phyloP scores from a whole-genome alignment of 2,329 filamentous ascomycete species.

The Sphaerostilbella broomeana region DNA sequence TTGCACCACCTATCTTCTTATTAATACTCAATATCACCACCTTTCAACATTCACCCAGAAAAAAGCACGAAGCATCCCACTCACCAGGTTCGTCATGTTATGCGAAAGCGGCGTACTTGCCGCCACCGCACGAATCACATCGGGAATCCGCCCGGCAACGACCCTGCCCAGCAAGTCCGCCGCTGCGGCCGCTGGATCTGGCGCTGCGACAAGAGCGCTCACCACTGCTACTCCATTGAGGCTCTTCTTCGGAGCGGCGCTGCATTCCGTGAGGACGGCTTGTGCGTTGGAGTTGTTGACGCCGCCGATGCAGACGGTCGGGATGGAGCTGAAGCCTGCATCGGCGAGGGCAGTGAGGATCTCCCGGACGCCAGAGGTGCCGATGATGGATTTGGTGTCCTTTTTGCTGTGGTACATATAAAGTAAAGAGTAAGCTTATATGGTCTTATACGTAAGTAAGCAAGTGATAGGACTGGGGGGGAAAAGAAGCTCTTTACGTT shows the following conservation, averaged over 20 bases:
- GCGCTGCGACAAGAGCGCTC: constrained; percentile 74
- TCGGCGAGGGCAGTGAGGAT: constrained; percentile 50
- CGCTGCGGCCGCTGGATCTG: constrained; percentile 59
- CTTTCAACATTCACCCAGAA: background rate
- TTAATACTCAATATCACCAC: background rate
- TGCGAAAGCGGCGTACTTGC: constrained; percentile 68
- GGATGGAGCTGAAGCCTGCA: constrained; percentile 38
- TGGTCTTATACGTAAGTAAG: background rate
- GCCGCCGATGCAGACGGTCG: constrained; percentile 81
- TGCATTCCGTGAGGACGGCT: constrained; percentile 65
- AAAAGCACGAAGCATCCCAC: constrained; percentile 1
- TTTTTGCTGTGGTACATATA: constrained; percentile 55
- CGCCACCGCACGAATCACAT: constrained; percentile 55
- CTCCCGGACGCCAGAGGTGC: constrained; percentile 48
- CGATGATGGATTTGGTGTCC: constrained; percentile 65
- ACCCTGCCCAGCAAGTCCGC: constrained; percentile 42
- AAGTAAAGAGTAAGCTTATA: background rate
- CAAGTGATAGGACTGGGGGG: background rate
- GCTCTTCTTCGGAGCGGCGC: constrained; percentile 40
- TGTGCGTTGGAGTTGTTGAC: constrained; percentile 72
- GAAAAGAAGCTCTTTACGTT: constrained; percentile 50
- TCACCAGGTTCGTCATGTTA: constrained; percentile 90
- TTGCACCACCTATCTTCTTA: constrained; percentile 72
- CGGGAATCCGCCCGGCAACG: constrained; percentile 43
- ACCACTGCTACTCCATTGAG: constrained; percentile 84